A percentile compares a stretch with the other conserved stretches of the same genome.
phyloP scores from a whole-genome alignment of 495 filamentous ascomycete species.

The Chaetomium cochliodes region DNA sequence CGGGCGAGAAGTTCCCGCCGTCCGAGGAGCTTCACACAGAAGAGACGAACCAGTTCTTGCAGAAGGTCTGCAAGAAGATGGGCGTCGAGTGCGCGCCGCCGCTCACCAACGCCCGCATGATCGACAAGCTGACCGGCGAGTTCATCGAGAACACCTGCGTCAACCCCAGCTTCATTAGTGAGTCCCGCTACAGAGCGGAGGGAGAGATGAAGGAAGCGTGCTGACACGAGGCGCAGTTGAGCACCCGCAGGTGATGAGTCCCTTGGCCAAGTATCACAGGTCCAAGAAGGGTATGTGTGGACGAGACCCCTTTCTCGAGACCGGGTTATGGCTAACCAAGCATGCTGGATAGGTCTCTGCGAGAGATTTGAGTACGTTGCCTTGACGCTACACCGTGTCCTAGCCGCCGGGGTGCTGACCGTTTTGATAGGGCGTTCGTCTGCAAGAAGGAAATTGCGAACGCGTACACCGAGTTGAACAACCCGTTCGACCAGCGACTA shows the following conservation, averaged over 20 bases:
- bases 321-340: neutral
- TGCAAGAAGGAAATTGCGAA: constrained; percentile 97
- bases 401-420: constrained; percentile 9
- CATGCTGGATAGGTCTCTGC: constrained; percentile 58
- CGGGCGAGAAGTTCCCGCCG: constrained; percentile 90
- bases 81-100: constrained; percentile 87
- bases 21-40: constrained; percentile 84
- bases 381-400: neutral
- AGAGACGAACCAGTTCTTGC: constrained; percentile 84
- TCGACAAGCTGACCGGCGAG: constrained; percentile 94
- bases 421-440: constrained; percentile 65
- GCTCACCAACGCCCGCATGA: constrained; percentile 92
- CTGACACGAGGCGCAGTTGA: constrained; percentile 26
- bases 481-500: constrained; percentile 89
- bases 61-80: constrained; percentile 78
- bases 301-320: neutral
- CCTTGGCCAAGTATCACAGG: constrained; percentile 93
- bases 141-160: constrained; percentile 93
- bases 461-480: constrained; percentile 97
- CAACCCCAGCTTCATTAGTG: constrained; percentile 94
- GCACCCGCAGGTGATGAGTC: constrained; percentile 97
- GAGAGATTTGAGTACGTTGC: constrained; percentile 74
- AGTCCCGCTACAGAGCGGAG: constrained; percentile 29
- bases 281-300: constrained; percentile 51
- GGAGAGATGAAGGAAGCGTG: neutral